A percentile compares a stretch with the other conserved stretches of the same genome.
These are phyloP conservation scores for Alloteropsis semialata DNA, from an alignment of 176 grass and related monocot species.

Conservation along the genomic window DNA sequence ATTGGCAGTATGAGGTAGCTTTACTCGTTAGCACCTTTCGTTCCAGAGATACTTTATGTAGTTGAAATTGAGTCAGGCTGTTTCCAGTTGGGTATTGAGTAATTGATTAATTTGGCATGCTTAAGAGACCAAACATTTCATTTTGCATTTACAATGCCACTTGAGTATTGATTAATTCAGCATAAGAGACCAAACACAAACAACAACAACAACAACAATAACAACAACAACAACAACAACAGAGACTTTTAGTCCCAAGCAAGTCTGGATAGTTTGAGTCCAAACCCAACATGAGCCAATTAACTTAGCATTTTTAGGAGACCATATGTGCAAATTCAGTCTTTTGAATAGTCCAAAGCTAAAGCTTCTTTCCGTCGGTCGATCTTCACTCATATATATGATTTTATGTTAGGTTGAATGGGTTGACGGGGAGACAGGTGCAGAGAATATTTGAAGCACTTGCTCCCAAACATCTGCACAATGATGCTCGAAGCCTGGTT, in stretches of 20 bases:
- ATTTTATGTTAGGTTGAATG: constrained; percentile 76
- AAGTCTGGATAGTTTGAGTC: neutral
- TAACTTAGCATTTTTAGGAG: neutral
- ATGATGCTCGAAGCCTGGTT: constrained; percentile 73
- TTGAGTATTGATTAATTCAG: neutral
- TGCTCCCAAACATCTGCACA: constrained; percentile 55
- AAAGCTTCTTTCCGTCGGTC: constrained; percentile 6
- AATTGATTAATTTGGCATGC: neutral
- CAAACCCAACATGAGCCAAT: neutral
- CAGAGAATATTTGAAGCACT: constrained; percentile 79
- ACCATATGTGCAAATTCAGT: neutral
- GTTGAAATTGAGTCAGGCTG: neutral
- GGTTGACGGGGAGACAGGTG: constrained; percentile 74
- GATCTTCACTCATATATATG: neutral
- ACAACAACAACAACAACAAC: neutral
- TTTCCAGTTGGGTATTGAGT: neutral
- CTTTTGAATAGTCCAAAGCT: neutral
- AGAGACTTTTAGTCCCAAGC: neutral
- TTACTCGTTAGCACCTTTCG: neutral
- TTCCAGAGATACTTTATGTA: constrained; percentile 14
- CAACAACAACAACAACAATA: neutral
- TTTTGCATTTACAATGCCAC: neutral
- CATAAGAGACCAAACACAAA: constrained; percentile 1
- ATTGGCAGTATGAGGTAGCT: neutral
- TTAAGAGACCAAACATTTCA: neutral